Evolutionary conservation across 2,329 filamentous ascomycete species (phyloP).

Genomic region (Penicillium sp.): DNA sequence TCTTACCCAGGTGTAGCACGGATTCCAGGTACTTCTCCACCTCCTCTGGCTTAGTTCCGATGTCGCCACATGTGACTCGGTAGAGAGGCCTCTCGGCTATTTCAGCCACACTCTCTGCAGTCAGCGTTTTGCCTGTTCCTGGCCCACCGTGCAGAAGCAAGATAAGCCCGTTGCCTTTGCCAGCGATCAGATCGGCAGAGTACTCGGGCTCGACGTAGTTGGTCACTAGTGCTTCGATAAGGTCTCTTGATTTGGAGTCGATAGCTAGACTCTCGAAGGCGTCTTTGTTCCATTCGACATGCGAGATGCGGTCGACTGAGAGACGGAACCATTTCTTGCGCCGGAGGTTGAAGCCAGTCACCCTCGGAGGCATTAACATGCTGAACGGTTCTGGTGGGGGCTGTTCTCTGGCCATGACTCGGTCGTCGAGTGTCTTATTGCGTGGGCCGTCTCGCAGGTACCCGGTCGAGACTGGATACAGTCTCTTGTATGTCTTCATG

Average conservation of each 20-base stretch:
- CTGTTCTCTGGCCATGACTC: background rate
- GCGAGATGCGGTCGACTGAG: conserved; percentile 11
- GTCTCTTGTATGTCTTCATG: conserved; percentile 6
- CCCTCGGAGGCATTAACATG: conserved; percentile 4
- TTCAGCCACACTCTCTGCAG: conserved; percentile 66
- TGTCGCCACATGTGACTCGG: conserved; percentile 10
- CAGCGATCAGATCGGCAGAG: conserved; percentile 13
- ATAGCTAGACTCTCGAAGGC: conserved; percentile 20
- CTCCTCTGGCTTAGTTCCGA: conserved; percentile 6
- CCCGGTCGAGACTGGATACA: background rate
- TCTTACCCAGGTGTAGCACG: conserved; percentile 15
- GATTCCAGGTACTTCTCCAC: conserved; percentile 17
- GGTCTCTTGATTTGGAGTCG: conserved; percentile 4
- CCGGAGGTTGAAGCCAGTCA: conserved; percentile 14
- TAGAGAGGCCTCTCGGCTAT: conserved; percentile 30
- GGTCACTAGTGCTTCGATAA: conserved; percentile 15
- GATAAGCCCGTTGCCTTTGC: conserved; percentile 20
- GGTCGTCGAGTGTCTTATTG: background rate
- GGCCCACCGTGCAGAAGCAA: conserved; percentile 21
- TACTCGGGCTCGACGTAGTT: conserved; percentile 1
- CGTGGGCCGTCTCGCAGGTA: background rate
- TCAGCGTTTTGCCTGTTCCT: conserved; percentile 65
- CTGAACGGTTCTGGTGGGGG: background rate
- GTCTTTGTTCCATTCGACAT: conserved; percentile 19
- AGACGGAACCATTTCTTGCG: conserved; percentile 16